Base-by-base conservation (phyloP, 2,329 filamentous ascomycete genomes). In the Talaromyces sp. region DNA sequence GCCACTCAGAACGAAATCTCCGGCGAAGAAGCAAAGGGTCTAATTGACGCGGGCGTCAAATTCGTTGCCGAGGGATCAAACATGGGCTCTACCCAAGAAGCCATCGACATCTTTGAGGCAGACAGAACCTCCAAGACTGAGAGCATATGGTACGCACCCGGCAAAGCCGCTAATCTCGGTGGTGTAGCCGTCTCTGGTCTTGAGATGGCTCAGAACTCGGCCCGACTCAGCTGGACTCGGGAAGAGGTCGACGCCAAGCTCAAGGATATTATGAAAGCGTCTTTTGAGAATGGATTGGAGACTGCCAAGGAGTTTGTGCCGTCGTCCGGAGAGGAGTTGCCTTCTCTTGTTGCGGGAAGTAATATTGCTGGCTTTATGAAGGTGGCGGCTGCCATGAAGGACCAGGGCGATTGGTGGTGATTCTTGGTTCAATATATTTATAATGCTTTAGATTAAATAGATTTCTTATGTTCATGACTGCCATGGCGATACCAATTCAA, bases 301-400 rank as follows among this genome's bases (percentile, higher is more conserved):
- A 97, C 93, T 1, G 93, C 94, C 68, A 90, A 93, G 86, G 88
- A 93, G 82, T 98, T 95, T 79, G 90, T 95, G 72, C 85, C 87
- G 69, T 85, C 87, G 69, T 83, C 88, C 63, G 84, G 84, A 70
- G 92, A 96, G 77, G 92, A 89, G 82, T 88, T 95, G 73, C 95
- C 95, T 71, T 93, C 89, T 71, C 84, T 98, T 76, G 93, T 98
- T 47, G 93, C 92, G 66, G 95, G 95, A 73, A 91, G 89, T 84
- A 98, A 98, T 83, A 97, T 99, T 83, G 95, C 95, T 67, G 95
- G 95, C 66, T 98, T 97, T 84, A 90, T 90, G 81, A 99, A 98
- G 89, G 94, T 98, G 63, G 93, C 90, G 61, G 86, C 88, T 73
- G 94, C 95, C 74, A 98, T 98, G 94, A 87, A 90, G 78, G 92